Base-by-base conservation (phyloP, 768 basidiomycete genomes). In the Calocera viscosa region DNA sequence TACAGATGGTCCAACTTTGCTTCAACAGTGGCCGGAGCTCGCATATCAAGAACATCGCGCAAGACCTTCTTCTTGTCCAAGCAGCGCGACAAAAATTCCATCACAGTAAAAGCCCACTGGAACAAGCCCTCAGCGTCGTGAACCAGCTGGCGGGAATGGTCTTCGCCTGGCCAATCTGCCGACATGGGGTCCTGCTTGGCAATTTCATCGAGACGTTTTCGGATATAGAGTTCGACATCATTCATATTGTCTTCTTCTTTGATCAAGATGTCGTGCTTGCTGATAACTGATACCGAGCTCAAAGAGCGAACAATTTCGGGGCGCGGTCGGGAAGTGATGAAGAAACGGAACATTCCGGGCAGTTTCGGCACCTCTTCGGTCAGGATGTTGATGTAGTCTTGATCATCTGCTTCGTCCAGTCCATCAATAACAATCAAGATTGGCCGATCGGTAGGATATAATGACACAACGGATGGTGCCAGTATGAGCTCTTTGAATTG, bases 341-440 rank as follows among this genome's bases (percentile, higher is more conserved):
- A 3, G 43, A 47, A 8, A 19, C 43, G 43, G 19, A 47, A 47
- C 19, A 7, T 19, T 24, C 8, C 43, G 7, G 77, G 76, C 41
- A 77, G 71, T 1, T 69, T 65, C 19, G 22, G 17, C 1, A 70
- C 30, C n/a, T 64, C 49, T 3, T 49, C 32, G 2, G 68, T 64
- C 17, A 78, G 69, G 14, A 77, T 43, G 77, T 63, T 2, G 49
- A 28, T 24, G 63, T 32, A 19, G 22, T 38, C 65, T 32, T 64
- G 60, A n/a, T 34, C 39, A 7, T 66, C 71, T 2, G 77, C 74
- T 70, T 79, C 77, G 67, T 79, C 78, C 34, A 79, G 69, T 1
- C 73, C 78, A 68, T 79, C 78, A 30, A 79, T 70, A 60, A 78
- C 71, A 49, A 79, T 67, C 17, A 78, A 38, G 24, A 75, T 49